A percentile compares a stretch with the other conserved stretches of the same genome.
Evolutionary conservation across 768 basidiomycete genomes (phyloP).

Genomic region (Auricularia sp.): DNA sequence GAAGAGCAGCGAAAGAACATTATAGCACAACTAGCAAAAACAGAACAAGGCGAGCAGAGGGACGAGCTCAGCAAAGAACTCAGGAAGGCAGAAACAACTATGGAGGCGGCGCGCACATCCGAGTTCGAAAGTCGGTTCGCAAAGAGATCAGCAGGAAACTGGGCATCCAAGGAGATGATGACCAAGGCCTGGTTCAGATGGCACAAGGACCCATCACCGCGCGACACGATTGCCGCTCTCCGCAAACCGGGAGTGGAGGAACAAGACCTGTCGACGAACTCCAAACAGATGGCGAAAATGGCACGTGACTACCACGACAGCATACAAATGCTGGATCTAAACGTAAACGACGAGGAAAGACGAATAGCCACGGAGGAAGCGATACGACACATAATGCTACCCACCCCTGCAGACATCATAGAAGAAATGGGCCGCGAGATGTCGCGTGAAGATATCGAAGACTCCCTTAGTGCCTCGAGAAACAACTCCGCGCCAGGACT

Average conservation of each 20-base stretch:
- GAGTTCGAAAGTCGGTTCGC: not conserved
- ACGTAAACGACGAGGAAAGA: not conserved
- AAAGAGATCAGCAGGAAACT: not conserved
- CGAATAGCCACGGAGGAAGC: not conserved
- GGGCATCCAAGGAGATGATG: not conserved
- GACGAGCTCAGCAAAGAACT: too few relatives aligned
- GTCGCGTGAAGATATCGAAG: not conserved
- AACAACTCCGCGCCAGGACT: not conserved
- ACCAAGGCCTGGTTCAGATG: not conserved
- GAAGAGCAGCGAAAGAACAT: too few relatives aligned
- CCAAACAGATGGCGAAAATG: not conserved
- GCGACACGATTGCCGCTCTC: not conserved
- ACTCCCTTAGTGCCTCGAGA: not conserved
- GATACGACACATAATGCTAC: not conserved
- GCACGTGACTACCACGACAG: not conserved
- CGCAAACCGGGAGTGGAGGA: not conserved
- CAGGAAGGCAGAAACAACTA: not conserved
- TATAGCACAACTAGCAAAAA: too few relatives aligned
- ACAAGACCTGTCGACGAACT: not conserved
- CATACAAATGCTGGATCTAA: not conserved
- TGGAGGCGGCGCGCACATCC: not conserved
- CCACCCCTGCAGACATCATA: not conserved
- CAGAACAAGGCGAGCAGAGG: too few relatives aligned
- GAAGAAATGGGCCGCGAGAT: not conserved
- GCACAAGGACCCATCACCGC: not conserved